Evolutionary conservation across 1,284 basidiomycete genomes (phyloP).

Genomic region (Amylostereum areolatum): DNA sequence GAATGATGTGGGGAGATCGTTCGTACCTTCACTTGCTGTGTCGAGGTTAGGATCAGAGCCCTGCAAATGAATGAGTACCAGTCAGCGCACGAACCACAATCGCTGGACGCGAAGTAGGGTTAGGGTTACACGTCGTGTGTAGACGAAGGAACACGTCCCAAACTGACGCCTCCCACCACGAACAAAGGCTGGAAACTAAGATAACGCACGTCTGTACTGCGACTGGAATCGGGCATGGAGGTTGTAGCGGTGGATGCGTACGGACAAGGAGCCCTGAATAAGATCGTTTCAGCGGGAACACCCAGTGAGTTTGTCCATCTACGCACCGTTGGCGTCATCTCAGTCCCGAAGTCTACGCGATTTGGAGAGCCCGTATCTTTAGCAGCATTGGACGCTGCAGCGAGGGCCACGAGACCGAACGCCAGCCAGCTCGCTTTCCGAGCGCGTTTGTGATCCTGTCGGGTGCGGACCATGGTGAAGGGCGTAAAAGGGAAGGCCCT

Average conservation of each 20-base stretch:
- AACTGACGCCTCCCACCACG: neutral
- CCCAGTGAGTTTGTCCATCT: too few species aligned
- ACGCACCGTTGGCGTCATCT: too few species aligned
- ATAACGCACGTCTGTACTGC: neutral
- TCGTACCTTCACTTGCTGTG: conserved; percentile 10
- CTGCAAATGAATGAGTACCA: neutral
- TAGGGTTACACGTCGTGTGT: conserved; percentile 8
- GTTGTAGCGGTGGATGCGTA: too few species aligned
- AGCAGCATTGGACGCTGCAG: conserved; percentile 31
- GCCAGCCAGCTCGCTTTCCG: conserved; percentile 58
- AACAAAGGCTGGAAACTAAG: too few species aligned
- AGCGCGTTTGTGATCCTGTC: neutral
- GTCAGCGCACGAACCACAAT: neutral
- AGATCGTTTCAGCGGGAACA: too few species aligned
- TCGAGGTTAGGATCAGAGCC: conserved; percentile 3
- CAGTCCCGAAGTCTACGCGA: too few species aligned
- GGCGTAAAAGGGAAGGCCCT: neutral
- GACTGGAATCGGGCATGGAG: too few species aligned
- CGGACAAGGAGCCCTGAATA: too few species aligned
- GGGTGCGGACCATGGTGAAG: conserved; percentile 7
- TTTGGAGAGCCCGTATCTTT: conserved; percentile 14
- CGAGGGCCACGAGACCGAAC: conserved; percentile 46
- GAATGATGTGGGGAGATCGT: neutral
- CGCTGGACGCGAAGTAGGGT: conserved; percentile 9
- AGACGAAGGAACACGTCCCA: neutral